Percentiles rank a stretch among this genome's conserved stretches.
Evolutionary conservation across 164 flowering plant species (phyloP).

Genomic region (Vitis rotundifolia): DNA sequence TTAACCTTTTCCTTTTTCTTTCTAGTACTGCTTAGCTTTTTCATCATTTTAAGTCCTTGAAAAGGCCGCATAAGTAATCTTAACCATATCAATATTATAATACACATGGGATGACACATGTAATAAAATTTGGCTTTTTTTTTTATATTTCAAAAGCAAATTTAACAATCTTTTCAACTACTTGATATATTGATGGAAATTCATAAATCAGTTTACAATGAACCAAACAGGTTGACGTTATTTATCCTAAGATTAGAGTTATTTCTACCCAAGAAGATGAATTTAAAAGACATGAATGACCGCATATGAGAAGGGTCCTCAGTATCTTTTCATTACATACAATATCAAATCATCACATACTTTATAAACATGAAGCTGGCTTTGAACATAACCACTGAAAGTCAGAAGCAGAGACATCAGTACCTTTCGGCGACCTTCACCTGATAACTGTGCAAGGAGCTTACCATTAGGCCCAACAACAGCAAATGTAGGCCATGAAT

Average conservation of each 20-base stretch:
- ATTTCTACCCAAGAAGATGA: not conserved
- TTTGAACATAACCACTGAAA: not conserved
- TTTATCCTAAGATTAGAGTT: not conserved
- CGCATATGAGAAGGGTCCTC: too few species aligned
- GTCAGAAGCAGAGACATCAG: not conserved
- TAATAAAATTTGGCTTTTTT: not conserved
- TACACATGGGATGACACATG: not conserved
- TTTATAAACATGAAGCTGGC: not conserved
- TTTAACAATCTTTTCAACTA: not conserved
- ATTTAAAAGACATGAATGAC: not conserved
- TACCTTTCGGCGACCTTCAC: conserved; percentile 95
- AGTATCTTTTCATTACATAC: not conserved
- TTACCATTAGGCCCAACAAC: conserved; percentile 81
- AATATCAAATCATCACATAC: not conserved
- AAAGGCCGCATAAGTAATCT: not conserved
- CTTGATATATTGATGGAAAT: not conserved
- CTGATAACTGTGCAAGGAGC: conserved; percentile 82
- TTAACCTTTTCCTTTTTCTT: not conserved
- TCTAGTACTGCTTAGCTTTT: not conserved
- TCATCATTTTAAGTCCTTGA: not conserved
- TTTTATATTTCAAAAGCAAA: not conserved
- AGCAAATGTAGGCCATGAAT: conserved; percentile 97
- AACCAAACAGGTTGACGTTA: not conserved
- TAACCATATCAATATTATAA: not conserved
- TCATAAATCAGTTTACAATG: not conserved